Evolutionary conservation across 2,329 filamentous ascomycete species (phyloP).

Genomic region (Lasiodiplodia gonubiensis): DNA sequence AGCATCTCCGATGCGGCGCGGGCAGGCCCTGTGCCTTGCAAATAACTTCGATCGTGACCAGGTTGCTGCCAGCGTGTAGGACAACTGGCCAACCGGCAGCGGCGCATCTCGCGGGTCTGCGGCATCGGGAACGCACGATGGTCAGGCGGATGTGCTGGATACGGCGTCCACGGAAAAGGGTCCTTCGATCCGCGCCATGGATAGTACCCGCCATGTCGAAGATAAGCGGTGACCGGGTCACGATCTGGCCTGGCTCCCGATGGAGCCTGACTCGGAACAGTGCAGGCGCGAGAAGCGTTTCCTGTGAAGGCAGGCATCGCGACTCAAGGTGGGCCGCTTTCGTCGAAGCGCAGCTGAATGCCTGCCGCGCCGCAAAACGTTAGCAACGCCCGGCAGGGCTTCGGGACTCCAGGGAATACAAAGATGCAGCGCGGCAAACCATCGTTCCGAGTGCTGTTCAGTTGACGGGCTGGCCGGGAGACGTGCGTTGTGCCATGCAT

Average conservation of each 20-base stretch:
- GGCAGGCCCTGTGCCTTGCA: neutral
- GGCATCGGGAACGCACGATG: constrained; percentile 18
- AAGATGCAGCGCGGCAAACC: neutral
- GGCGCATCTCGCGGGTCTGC: constrained; percentile 3
- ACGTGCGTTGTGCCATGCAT: constrained; percentile 26
- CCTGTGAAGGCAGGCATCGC: constrained; percentile 16
- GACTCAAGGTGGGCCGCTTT: constrained; percentile 19
- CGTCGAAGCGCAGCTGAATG: constrained; percentile 18
- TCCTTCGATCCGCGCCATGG: constrained; percentile 24
- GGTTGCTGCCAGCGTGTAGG: neutral
- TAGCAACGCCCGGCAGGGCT: constrained; percentile 2
- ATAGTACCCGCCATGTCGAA: constrained; percentile 13
- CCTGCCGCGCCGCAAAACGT: constrained; percentile 11
- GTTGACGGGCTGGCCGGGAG: constrained; percentile 10
- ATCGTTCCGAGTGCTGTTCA: constrained; percentile 6
- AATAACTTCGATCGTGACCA: neutral
- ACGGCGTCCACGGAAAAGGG: constrained; percentile 22
- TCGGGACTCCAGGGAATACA: constrained; percentile 13
- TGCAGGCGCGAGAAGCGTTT: constrained; percentile 9
- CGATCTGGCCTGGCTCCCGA: constrained; percentile 19
- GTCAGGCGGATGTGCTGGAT: constrained; percentile 21
- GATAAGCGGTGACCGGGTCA: constrained; percentile 23
- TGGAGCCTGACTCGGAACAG: constrained; percentile 19
- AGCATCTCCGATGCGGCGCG: neutral
- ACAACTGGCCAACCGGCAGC: neutral